These are phyloP conservation scores for Lavandula angustifolia DNA, from an alignment of 257 asterid species.

Conservation along the genomic window DNA sequence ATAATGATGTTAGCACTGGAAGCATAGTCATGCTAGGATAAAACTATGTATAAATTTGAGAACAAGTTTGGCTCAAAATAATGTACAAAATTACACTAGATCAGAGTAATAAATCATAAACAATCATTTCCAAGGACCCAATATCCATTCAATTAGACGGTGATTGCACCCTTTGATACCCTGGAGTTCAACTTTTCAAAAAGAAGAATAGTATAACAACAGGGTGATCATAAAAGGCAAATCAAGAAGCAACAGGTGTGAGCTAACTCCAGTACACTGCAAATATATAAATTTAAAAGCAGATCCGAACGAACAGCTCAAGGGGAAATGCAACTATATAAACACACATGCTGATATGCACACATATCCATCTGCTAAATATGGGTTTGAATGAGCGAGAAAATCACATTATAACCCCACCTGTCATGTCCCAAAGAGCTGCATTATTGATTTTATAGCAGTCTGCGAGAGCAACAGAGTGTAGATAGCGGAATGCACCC, in stretches of 20 bases:
- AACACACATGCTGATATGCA: neutral
- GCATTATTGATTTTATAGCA: slow-evolving; percentile 75
- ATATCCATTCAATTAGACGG: slow-evolving; percentile 11
- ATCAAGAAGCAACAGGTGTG: slow-evolving; percentile 23
- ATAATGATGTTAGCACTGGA: slow-evolving; percentile 12
- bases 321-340: slow-evolving; percentile 1
- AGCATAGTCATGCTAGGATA: slow-evolving; percentile 9
- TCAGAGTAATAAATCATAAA: neutral
- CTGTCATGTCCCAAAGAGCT: slow-evolving; percentile 82
- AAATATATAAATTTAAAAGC: slow-evolving; percentile 14
- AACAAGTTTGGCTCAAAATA: neutral
- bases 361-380: neutral
- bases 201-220: neutral
- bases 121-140: slow-evolving; percentile 6
- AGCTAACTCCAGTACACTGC: slow-evolving; percentile 10
- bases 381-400: slow-evolving; percentile 18
- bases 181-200: slow-evolving; percentile 8
- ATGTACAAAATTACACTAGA: neutral
- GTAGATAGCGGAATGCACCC: slow-evolving; percentile 76
- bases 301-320: neutral
- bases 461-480: slow-evolving; percentile 62
- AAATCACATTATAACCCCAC: slow-evolving; percentile 35
- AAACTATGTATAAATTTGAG: neutral
- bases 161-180: slow-evolving; percentile 13
- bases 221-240: slow-evolving; percentile 5